Base-by-base conservation (phyloP, 192 early-diverging fungal genomes). In the Phlyctochytrium bullatum region DNA sequence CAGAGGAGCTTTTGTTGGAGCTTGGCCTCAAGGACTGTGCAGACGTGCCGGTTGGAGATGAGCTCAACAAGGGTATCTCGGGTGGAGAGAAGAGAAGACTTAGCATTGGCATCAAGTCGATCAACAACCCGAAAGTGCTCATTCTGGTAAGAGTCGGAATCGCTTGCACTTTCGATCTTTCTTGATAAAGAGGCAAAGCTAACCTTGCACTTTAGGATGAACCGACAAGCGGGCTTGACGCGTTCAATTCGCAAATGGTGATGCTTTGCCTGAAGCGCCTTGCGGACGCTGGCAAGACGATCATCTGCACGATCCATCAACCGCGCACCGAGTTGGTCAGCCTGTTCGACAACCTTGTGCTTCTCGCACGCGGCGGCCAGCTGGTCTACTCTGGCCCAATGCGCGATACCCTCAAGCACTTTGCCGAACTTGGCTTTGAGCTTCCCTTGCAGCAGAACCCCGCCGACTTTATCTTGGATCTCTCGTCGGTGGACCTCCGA, bases 241-340 rank as follows among this genome's bases (percentile, higher is more conserved):
- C 73, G 2, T 72, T 66, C 58, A 67, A 65, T 1, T 72, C 73
- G n/a, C 57, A 60, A 20, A 59, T 67, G 33, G 59, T 76, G 65
- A 76, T 76, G 75, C 36, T 61, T 2, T 67, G 62, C 32, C 51
- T 76, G 29, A 73, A 74, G 32, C 29, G 12, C 0, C 65, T 76
- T 59, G 74, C 74, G 0, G 69, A 66, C 3, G 31, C 66, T 16
- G 74, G 74, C 4, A 58, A 65, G 20, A 76, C 89, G 2, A 84
- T 92, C 1, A 76, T 94, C 32, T 87, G 90, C 78, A 89, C 89
- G 0, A 90, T 92, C 57, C 91, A 93, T 64, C 92, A 93, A 71
- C 92, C 92, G 28, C 83, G 84, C 59, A 88, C 88, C 1, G 87
- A 92, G 60, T 84, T 92, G 62, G 90, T 92, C 76, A 79, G 81